Evolutionary conservation across 1,284 basidiomycete genomes (phyloP).

Genomic region (Neonothopanus nambi): DNA sequence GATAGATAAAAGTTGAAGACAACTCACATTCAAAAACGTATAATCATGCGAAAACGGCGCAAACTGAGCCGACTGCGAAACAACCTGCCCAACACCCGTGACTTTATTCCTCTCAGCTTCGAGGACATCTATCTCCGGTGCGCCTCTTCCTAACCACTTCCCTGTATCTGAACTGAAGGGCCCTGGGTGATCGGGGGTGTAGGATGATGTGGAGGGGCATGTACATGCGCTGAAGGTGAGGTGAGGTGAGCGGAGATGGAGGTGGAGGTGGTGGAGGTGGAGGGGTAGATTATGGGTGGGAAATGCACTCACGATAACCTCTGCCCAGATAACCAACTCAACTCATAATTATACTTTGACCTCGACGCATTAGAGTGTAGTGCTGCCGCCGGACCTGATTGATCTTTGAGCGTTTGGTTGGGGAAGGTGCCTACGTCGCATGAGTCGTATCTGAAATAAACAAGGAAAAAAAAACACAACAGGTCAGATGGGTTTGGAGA

Average conservation of each 20-base stretch:
- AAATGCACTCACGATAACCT: too few species aligned
- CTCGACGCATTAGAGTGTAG: too few species aligned
- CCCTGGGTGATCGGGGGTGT: constrained; percentile 51
- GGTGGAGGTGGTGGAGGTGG: too few species aligned
- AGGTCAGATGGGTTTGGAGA: too few species aligned
- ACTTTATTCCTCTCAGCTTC: constrained; percentile 54
- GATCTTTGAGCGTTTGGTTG: constrained; percentile 42
- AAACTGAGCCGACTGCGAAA: constrained; percentile 70
- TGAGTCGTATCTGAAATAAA: constrained; percentile 38
- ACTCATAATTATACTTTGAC: too few species aligned
- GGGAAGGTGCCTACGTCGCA: constrained; percentile 58
- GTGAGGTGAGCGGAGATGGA: too few species aligned
- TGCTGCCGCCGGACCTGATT: constrained; percentile 13
- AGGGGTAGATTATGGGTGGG: too few species aligned
- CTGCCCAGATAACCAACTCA: too few species aligned
- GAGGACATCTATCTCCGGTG: constrained; percentile 80
- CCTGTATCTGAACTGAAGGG: constrained; percentile 44
- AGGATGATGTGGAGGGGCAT: constrained; percentile 41
- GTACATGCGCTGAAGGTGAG: constrained; percentile 43
- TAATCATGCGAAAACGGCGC: constrained; percentile 28
- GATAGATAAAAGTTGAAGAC: background rate
- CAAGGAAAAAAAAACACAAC: too few species aligned
- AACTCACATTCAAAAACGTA: constrained; percentile 26
- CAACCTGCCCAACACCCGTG: constrained; percentile 22
- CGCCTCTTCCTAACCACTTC: constrained; percentile 68